Base-by-base conservation (phyloP, 805 yeast species). In the Spathaspora girioi region DNA sequence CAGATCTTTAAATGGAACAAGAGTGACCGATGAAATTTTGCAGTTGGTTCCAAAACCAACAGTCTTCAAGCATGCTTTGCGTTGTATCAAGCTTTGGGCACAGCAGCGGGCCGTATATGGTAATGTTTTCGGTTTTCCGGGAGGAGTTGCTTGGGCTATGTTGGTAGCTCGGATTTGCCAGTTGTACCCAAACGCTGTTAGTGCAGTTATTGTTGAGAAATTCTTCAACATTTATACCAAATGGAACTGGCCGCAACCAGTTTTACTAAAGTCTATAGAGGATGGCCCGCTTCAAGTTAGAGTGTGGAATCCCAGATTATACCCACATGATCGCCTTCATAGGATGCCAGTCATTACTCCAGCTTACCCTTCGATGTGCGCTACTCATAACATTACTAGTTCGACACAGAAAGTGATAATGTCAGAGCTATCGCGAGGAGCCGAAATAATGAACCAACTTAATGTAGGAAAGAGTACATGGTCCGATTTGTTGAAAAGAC, bases 71-170 rank as follows among this genome's bases (percentile, higher is more conserved):
- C 92, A 91, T 59, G 97, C 97, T 1, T 73, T 94, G 52, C 76
- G 99, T 56, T 92, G 96, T 14, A 88, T 94, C 56, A 94, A 94
- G 68, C 76, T 94, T 62, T 94, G 99, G 99, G 99, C 99, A 0
- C 93, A 91, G 64, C 82, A 91, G 61, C 79, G 98, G 47, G 98
- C 97, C 0, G 82, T 94, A 14, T 94, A 94, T 69, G 97, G 89
- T 6, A 94, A 94, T 64, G 87, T 94, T 44, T 89, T 87, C 78
- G 99, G 99, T 0, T 94, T 93, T 69, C 99, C 98, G 0, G 99
- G 99, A 62, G 99, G 99, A 68, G 99, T 94, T 46, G 99, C 99
- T 1, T 94, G 99, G 99, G 99, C 99, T 0, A 94, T 94, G 97
- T 69, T 94, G 41, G 97, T 92, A n/a, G 99, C 98, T 1, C 79